phyloP scores from a whole-genome alignment of 169 alveolate genomes.

The Eimeria tenella region DNA sequence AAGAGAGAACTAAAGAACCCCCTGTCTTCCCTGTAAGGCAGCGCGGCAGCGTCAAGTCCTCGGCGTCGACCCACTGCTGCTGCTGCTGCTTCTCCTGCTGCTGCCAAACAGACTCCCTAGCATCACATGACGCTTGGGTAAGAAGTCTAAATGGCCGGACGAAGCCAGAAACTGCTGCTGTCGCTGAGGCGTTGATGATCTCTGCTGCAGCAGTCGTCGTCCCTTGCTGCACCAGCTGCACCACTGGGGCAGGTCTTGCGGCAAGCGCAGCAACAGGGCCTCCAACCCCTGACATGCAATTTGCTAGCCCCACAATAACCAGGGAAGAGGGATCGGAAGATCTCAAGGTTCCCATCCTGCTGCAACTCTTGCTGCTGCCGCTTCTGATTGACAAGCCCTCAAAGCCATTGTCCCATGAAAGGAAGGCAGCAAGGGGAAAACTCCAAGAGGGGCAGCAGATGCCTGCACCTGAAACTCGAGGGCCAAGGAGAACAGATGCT shows the following conservation, averaged over 20 bases:
- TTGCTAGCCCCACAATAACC: background rate
- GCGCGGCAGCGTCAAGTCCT: slow-evolving; percentile 29
- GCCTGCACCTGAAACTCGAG: background rate
- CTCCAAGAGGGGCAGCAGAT: slow-evolving; percentile 26
- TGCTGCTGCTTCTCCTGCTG: slow-evolving; percentile 24
- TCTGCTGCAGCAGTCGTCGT: slow-evolving; percentile 14
- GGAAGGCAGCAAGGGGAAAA: slow-evolving; percentile 26
- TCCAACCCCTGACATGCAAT: background rate
- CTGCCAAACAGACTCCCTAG: background rate
- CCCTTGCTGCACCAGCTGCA: slow-evolving; percentile 55
- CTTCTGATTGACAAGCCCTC: slow-evolving; percentile 15
- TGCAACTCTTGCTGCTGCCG: slow-evolving; percentile 50
- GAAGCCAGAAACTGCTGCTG: background rate
- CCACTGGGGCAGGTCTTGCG: background rate
- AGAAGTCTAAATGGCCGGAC: slow-evolving; percentile 9
- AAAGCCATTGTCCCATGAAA: slow-evolving; percentile 25
- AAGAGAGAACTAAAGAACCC: background rate
- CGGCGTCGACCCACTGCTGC: slow-evolving; percentile 45
- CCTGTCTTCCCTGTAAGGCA: background rate
- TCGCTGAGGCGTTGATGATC: background rate
- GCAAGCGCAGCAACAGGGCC: slow-evolving; percentile 38
- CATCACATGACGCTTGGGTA: background rate
- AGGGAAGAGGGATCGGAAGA: slow-evolving; percentile 15
- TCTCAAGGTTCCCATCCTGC: background rate
- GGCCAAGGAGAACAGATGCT: slow-evolving; percentile 6